Evolutionary conservation across 2,329 filamentous ascomycete species (phyloP).

Genomic region (Rhinocladiella mackenziei): DNA sequence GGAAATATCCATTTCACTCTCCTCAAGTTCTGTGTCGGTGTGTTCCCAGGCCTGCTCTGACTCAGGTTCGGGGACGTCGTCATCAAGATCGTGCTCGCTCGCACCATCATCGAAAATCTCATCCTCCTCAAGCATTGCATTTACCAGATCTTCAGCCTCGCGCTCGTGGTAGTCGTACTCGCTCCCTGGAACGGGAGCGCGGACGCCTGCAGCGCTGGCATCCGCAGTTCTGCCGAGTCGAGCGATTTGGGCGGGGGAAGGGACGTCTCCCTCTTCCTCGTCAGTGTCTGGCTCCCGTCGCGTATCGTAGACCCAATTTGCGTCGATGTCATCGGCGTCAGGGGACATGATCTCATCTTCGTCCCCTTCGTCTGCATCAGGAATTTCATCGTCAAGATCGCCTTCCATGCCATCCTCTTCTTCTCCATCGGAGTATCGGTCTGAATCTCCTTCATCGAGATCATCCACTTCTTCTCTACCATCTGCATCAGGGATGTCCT

Average conservation of each 20-base stretch:
- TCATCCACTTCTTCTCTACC: constrained; percentile 39
- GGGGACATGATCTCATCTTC: constrained; percentile 37
- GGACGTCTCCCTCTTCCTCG: constrained; percentile 6
- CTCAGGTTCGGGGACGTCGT: constrained; percentile 59
- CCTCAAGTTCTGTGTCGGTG: constrained; percentile 61
- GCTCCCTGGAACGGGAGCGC: constrained; percentile 15
- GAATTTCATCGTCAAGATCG: constrained; percentile 46
- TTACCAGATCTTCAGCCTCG: constrained; percentile 49
- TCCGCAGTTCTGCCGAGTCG: constrained; percentile 6
- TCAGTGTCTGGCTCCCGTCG: constrained; percentile 27
- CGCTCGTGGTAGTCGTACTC: constrained; percentile 53
- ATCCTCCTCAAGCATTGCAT: constrained; percentile 32
- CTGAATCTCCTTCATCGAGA: background rate
- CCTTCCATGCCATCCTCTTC: constrained; percentile 38
- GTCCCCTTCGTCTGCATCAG: constrained; percentile 50
- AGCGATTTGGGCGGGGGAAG: background rate
- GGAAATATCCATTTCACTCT: constrained; percentile 25
- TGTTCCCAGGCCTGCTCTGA: constrained; percentile 67
- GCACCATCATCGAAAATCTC: constrained; percentile 33
- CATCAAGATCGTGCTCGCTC: constrained; percentile 64
- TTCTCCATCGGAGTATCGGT: constrained; percentile 43
- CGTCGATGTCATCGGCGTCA: constrained; percentile 26
- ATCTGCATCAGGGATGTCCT: constrained; percentile 45
- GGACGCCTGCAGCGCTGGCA: constrained; percentile 16
- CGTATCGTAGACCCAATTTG: constrained; percentile 27